Evolutionary conservation across 2,329 filamentous ascomycete species (phyloP), one percentile per base, ranked within the genome.

Genomic region (Aureobasidium sp.): DNA sequence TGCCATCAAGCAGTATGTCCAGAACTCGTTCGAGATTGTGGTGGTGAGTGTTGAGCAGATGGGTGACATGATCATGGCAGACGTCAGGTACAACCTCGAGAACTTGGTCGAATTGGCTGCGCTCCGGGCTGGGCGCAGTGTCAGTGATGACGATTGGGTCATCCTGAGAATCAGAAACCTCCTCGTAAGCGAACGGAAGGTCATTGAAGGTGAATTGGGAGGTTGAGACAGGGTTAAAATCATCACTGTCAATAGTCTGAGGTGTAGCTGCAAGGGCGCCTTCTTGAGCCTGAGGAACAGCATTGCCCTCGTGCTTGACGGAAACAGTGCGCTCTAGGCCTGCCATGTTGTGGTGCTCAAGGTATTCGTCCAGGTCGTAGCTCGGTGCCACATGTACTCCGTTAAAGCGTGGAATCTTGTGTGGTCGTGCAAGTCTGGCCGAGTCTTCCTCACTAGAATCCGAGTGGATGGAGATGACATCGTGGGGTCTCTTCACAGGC

Each of bases 11-110:
- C 3, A 74, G 64, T 51, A 69, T 64, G n/a, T 70, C 68, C 51
- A 73, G 56, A 53, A 74, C 62, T 41, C 34, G 58, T 17, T 58
- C 47, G 12, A 63, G 53, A 1, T 50, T 51, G 12, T 36, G 64
- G 29, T 63, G 63, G 36, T 67, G 51, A 9, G 64, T 65, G 9
- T 48, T 36, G 61, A 70, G 71, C 13, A 73, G 63, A 17, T 64
- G 53, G 27, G 47, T 27, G n/a, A 72, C 67, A 55, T 73, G 65
- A 2, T 72, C 68, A 46, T 70, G 71, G 20, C 62, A 67, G 63
- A 74, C 66, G 42, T 74, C 71, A 29, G 72, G 72, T 41, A 74
- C 72, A 26, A 74, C 66, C 29, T 68, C 70, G 7, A 71, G 65
- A 29, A 58, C 7, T 27, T 29, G 46, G 12, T 61, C 46, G 17